Conservation (phyloP, 2,329 filamentous ascomycete species). For the Aureobasidium zeae region DNA sequence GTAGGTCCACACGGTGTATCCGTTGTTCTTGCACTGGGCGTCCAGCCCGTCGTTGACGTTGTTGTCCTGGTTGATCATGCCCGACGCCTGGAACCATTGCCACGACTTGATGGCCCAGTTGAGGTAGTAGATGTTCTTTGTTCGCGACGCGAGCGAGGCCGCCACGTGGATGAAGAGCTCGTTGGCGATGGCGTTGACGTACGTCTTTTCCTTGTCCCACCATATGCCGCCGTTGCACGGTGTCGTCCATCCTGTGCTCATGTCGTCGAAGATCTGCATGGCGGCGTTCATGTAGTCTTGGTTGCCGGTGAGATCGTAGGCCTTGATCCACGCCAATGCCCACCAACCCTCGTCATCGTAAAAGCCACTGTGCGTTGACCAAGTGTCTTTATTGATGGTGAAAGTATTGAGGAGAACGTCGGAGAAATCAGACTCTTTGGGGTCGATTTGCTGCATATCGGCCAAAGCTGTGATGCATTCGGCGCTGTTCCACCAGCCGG, state of each 20-base stretch:
- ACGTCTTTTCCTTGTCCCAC: conserved; percentile 36
- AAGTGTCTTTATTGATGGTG: conserved; percentile 17
- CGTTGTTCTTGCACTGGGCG: conserved; percentile 37
- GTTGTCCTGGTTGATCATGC: conserved; percentile 39
- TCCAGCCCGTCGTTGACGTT: conserved; percentile 46
- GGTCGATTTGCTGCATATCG: conserved; percentile 40
- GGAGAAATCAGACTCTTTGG: conserved; percentile 26
- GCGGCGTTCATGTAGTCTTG: conserved; percentile 38
- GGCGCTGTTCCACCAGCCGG: conserved; percentile 62
- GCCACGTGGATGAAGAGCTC: conserved; percentile 46
- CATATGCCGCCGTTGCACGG: conserved; percentile 39
- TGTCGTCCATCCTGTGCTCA: conserved; percentile 34
- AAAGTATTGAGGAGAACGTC: conserved; percentile 39
- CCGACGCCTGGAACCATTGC: conserved; percentile 42
- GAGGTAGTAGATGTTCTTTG: conserved; percentile 29
- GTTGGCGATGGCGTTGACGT: conserved; percentile 45
- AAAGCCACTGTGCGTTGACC: conserved; percentile 28
- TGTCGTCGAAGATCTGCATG: conserved; percentile 37
- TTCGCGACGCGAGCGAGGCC: conserved; percentile 45
- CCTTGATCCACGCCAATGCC: conserved; percentile 44
- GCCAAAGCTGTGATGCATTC: conserved; percentile 56
- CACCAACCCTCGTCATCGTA: conserved; percentile 48
- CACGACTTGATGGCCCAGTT: conserved; percentile 40
- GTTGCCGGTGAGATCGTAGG: conserved; percentile 41
- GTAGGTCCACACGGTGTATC: conserved; percentile 41